Evolutionary conservation across 2,329 filamentous ascomycete species (phyloP).

Genomic region (Ceratocystis albifundus): DNA sequence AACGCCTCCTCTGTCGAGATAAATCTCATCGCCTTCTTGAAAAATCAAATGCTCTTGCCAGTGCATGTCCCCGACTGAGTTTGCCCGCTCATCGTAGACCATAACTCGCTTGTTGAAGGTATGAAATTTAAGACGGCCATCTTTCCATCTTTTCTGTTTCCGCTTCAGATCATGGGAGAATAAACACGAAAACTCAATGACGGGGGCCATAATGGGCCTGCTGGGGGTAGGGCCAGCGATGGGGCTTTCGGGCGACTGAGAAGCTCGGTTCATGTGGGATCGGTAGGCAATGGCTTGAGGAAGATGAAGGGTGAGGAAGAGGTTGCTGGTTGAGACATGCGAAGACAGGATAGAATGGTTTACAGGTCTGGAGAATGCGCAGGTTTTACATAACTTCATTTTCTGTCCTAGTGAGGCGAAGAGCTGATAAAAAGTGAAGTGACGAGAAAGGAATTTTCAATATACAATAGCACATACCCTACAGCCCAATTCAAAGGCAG

Average conservation of each 20-base stretch:
- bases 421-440: neutral
- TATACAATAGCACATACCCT: neutral
- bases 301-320: neutral
- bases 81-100: conserved; percentile 73
- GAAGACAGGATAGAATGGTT: neutral
- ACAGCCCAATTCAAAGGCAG: neutral
- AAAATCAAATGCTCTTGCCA: conserved; percentile 60
- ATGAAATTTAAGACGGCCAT: conserved; percentile 78
- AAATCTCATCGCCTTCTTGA: conserved; percentile 69
- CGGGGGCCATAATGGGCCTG: conserved; percentile 54
- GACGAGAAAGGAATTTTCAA: neutral
- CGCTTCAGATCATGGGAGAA: conserved; percentile 75
- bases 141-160: conserved; percentile 89
- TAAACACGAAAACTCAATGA: conserved; percentile 73
- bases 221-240: neutral
- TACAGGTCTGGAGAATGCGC: neutral
- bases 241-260: conserved; percentile 1
- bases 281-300: neutral
- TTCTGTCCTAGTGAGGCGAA: neutral
- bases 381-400: neutral
- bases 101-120: conserved; percentile 84
- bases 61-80: conserved; percentile 75
- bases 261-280: conserved; percentile 12
- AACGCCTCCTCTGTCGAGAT: conserved; percentile 61
- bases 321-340: conserved; percentile 2